A percentile compares a stretch with the other conserved stretches of the same genome.
Evolutionary conservation across 2,329 filamentous ascomycete genomes (phyloP).

Genomic region (Truncatella angustata): DNA sequence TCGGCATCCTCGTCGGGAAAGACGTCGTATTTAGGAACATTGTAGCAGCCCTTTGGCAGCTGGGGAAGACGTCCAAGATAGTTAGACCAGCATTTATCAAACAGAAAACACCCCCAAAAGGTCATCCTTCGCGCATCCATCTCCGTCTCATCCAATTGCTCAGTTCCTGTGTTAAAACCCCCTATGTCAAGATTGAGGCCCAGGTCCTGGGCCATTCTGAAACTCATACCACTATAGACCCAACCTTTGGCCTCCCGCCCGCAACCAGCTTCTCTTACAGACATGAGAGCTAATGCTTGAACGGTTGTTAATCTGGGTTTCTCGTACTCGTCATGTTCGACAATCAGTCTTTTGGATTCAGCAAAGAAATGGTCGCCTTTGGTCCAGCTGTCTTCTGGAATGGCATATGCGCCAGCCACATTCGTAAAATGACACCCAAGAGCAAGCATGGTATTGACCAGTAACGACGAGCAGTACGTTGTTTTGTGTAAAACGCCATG

Average conservation of each 20-base stretch:
- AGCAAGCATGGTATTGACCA: slow-evolving; percentile 93
- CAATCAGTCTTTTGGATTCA: slow-evolving; percentile 84
- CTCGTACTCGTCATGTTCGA: slow-evolving; percentile 92
- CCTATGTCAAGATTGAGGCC: slow-evolving; percentile 83
- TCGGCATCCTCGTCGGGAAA: slow-evolving; percentile 86
- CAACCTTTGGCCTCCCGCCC: slow-evolving; percentile 93
- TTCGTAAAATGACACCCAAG: slow-evolving; percentile 92
- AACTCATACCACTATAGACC: slow-evolving; percentile 98
- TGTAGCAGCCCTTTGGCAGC: slow-evolving; percentile 74
- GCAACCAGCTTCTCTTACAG: slow-evolving; percentile 91
- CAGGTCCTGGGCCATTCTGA: slow-evolving; percentile 94
- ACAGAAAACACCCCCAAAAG: slow-evolving; percentile 97
- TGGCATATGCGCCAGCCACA: slow-evolving; percentile 67
- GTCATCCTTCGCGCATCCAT: slow-evolving; percentile 87
- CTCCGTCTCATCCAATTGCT: slow-evolving; percentile 72
- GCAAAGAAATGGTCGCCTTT: slow-evolving; percentile 96
- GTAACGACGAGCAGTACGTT: slow-evolving; percentile 80
- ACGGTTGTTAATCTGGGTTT: slow-evolving; percentile 85
- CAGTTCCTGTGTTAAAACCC: slow-evolving; percentile 57
- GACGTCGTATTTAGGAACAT: slow-evolving; percentile 84
- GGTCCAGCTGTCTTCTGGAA: slow-evolving; percentile 73
- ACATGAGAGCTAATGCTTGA: slow-evolving; percentile 93
- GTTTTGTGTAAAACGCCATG: slow-evolving; percentile 50
- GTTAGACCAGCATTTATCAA: slow-evolving; percentile 99
- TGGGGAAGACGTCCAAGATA: slow-evolving; percentile 91